Evolutionary conservation across 805 yeast genomes (phyloP).

Genomic region (Wickerhamomyces mucosus): DNA sequence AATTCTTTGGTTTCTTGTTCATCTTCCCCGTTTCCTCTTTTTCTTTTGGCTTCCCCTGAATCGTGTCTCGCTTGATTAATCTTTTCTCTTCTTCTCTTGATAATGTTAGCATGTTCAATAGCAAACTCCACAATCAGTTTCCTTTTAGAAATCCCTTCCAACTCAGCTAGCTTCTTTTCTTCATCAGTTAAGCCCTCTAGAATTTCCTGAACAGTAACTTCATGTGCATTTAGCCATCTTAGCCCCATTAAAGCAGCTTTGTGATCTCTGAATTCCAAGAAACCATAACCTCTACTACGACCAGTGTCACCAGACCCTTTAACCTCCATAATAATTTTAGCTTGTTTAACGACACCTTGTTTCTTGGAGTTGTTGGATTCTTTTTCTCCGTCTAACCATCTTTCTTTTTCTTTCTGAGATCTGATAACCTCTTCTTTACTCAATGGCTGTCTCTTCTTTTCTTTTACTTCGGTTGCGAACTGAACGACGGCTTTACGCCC

Average conservation of each 20-base stretch:
- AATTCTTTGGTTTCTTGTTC: slow-evolving; percentile 12
- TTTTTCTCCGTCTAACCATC: slow-evolving; percentile 29
- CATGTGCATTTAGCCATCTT: slow-evolving; percentile 94
- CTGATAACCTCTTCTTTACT: slow-evolving; percentile 82
- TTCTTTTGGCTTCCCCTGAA: slow-evolving; percentile 21
- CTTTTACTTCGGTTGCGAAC: slow-evolving; percentile 83
- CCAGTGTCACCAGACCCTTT: slow-evolving; percentile 84
- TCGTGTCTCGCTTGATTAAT: slow-evolving; percentile 32
- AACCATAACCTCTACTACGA: slow-evolving; percentile 94
- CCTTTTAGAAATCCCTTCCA: slow-evolving; percentile 49
- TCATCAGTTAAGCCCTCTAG: slow-evolving; percentile 62
- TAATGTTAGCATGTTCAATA: slow-evolving; percentile 87
- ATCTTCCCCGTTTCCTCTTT: slow-evolving; percentile 16
- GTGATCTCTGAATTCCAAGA: slow-evolving; percentile 88
- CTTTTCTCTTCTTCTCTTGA: slow-evolving; percentile 79
- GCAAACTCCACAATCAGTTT: slow-evolving; percentile 92
- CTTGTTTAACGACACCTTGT: slow-evolving; percentile 86
- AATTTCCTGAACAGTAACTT: slow-evolving; percentile 63
- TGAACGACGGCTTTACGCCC: slow-evolving; percentile 93
- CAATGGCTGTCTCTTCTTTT: slow-evolving; percentile 67
- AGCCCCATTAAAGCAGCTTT: slow-evolving; percentile 90
- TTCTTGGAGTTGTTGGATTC: slow-evolving; percentile 58
- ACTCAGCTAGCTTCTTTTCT: slow-evolving; percentile 44
- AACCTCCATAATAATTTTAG: slow-evolving; percentile 87
- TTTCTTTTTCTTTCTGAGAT: slow-evolving; percentile 58